Conservation (phyloP, 1,139 yeast genomes). For the Debaryomyces fabryi region DNA sequence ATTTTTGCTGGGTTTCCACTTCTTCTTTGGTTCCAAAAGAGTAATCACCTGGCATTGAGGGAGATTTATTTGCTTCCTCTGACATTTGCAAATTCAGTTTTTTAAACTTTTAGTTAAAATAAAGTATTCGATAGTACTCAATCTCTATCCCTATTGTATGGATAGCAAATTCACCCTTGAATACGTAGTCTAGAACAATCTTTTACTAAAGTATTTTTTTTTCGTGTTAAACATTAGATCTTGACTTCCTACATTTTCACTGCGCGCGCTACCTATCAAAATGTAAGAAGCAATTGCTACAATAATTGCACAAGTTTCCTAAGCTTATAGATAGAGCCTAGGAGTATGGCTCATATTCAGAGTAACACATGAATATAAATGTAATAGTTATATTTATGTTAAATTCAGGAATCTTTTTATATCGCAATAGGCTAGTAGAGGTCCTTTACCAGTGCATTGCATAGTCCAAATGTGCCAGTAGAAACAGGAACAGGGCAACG, state of each 20-base stretch:
- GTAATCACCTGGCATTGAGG: conserved; percentile 7
- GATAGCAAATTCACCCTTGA: not conserved
- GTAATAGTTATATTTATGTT: not conserved
- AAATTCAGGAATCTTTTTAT: too few relatives aligned
- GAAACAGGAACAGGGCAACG: too few relatives aligned
- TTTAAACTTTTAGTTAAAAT: not conserved
- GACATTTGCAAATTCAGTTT: conserved; percentile 6
- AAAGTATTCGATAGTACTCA: not conserved
- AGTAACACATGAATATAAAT: not conserved
- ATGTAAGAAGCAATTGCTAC: not conserved
- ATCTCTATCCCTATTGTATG: not conserved
- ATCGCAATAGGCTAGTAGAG: too few relatives aligned
- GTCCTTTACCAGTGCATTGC: too few relatives aligned
- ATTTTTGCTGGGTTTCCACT: not conserved
- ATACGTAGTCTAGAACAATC: not conserved
- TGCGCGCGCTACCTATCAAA: conserved; percentile 1
- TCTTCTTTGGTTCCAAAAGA: not conserved
- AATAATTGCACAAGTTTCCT: not conserved
- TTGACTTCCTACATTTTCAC: not conserved
- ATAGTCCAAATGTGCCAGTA: too few relatives aligned
- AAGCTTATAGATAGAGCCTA: not conserved
- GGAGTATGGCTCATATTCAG: not conserved
- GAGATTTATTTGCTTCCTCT: conserved; percentile 3
- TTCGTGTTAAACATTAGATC: not conserved
- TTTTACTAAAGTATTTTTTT: not conserved